phyloP scores from a whole-genome alignment of 257 asterid species.

The Ilex aquifolium region DNA sequence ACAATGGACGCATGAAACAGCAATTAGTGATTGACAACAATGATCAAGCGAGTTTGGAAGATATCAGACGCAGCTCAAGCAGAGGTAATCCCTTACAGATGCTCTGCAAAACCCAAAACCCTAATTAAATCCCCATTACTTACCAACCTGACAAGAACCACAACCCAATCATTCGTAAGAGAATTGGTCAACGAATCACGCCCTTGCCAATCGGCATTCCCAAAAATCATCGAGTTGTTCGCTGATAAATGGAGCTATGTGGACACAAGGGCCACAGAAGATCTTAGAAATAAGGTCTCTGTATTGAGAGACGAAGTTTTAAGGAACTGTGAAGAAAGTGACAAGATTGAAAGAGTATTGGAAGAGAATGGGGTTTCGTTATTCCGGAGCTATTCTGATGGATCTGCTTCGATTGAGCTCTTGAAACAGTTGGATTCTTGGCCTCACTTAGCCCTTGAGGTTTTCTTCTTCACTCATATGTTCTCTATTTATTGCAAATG shows the following conservation, averaged over 20 bases:
- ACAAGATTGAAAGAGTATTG: conserved; percentile 36
- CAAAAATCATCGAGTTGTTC: conserved; percentile 23
- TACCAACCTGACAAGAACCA: background rate
- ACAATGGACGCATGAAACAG: no score
- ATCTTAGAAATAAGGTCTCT: conserved; percentile 30
- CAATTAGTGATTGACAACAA: background rate
- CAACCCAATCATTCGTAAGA: conserved; percentile 22
- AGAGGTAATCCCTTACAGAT: conserved; percentile 5
- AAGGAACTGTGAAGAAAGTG: conserved; percentile 25
- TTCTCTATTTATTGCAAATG: background rate
- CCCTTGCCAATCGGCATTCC: background rate
- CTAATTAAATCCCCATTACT: background rate
- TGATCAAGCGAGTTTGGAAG: conserved; percentile 34
- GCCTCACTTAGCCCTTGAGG: conserved; percentile 63
- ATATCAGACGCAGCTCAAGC: conserved; percentile 14
- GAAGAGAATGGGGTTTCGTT: conserved; percentile 45
- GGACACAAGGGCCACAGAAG: conserved; percentile 10
- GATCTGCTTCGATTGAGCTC: conserved; percentile 61
- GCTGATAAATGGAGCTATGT: conserved; percentile 17
- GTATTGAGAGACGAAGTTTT: conserved; percentile 45
- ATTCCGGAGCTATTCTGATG: conserved; percentile 49
- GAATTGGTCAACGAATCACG: conserved; percentile 14
- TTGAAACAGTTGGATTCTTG: conserved; percentile 32
- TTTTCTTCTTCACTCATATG: background rate
- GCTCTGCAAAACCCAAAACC: conserved; percentile 15